These are phyloP conservation scores for Aspergillus steynii DNA, from an alignment of 495 filamentous ascomycete species.

Conservation along the genomic window DNA sequence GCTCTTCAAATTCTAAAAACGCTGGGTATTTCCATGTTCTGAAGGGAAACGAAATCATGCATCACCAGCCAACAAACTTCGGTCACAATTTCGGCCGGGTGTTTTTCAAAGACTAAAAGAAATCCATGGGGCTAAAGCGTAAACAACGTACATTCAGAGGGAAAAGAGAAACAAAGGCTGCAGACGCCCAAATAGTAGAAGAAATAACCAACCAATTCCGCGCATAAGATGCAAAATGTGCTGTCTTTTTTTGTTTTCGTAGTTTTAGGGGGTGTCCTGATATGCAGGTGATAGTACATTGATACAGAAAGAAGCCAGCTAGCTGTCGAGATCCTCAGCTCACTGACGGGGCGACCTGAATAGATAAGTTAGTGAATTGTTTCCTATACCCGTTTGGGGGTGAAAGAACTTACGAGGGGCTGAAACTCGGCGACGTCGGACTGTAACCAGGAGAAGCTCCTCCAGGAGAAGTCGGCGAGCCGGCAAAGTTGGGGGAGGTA, in stretches of 20 bases:
- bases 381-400: not conserved
- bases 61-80: constrained; percentile 22
- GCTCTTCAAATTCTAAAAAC: constrained; percentile 22
- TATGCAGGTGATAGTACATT: constrained; percentile 44
- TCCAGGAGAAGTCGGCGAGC: constrained; percentile 55
- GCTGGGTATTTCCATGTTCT: constrained; percentile 25
- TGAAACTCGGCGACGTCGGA: constrained; percentile 53
- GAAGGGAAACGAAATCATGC: constrained; percentile 19
- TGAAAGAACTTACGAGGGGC: constrained; percentile 40
- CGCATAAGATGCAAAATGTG: constrained; percentile 40
- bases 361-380: constrained; percentile 23
- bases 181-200: constrained; percentile 38
- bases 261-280: constrained; percentile 10
- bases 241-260: constrained; percentile 39
- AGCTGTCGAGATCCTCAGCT: constrained; percentile 23
- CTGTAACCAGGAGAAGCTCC: constrained; percentile 59
- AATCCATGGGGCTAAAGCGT: constrained; percentile 13
- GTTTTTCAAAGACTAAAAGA: constrained; percentile 21
- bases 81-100: constrained; percentile 25
- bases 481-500: constrained; percentile 69
- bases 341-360: constrained; percentile 52
- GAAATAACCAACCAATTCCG: constrained; percentile 47
- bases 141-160: constrained; percentile 27
- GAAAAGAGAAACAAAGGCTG: constrained; percentile 28
- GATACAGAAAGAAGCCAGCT: constrained; percentile 29